Conservation (phyloP, 129 eudicot genomes). For the Chrysanthemum lavandulifolium region DNA sequence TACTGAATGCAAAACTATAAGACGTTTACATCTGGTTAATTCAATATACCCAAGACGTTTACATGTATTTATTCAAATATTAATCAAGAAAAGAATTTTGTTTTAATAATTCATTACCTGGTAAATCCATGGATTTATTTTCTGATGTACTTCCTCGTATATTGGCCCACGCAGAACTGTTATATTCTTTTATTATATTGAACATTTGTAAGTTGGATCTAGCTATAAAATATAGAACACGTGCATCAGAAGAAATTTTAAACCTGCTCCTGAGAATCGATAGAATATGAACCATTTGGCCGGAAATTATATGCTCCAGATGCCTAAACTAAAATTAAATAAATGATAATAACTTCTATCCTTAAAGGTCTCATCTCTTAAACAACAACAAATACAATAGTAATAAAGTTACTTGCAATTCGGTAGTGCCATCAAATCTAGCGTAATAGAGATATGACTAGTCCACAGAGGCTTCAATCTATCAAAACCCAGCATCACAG, state of each 20-base stretch:
- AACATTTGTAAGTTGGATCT: conserved; percentile 13
- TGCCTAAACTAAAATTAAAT: no score
- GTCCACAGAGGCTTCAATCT: no score
- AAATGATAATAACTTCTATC: no score
- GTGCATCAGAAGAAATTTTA: conserved; percentile 8
- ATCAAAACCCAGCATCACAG: conserved; percentile 24
- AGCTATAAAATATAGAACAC: neutral
- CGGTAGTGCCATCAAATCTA: no score
- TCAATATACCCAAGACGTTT: conserved; percentile 1
- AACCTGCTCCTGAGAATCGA: conserved; percentile 58
- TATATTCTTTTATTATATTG: conserved; percentile 45
- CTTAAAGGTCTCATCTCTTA: no score
- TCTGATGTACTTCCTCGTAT: conserved; percentile 90
- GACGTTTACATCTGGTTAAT: neutral
- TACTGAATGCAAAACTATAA: no score
- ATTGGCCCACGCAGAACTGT: conserved; percentile 68
- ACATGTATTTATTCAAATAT: neutral
- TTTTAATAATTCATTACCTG: conserved; percentile 56
- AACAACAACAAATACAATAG: no score
- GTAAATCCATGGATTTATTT: conserved; percentile 85
- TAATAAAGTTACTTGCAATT: no score
- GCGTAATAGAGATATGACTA: no score
- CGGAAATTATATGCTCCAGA: no score
- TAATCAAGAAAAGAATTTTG: conserved; percentile 12
- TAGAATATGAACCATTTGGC: conserved; percentile 61